Percentiles rank a stretch among this genome's conserved stretches.
Evolutionary conservation across 2,329 filamentous ascomycete species (phyloP).

Genomic region (Cladosporium sp.): DNA sequence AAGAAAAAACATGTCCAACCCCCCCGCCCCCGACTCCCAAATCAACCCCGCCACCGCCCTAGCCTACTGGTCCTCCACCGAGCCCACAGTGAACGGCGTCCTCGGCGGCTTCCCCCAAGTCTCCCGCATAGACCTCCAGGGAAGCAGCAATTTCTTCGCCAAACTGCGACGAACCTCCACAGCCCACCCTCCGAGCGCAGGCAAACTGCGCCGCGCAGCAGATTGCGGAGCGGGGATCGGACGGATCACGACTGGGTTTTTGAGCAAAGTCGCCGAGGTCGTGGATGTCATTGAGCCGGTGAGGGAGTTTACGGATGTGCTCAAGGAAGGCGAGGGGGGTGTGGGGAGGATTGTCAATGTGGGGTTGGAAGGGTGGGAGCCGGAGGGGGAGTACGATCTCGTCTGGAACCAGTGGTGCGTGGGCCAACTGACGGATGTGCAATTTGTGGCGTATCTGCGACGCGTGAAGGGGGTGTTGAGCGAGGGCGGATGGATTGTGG

Average conservation of each 20-base stretch:
- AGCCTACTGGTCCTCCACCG: slow-evolving; percentile 49
- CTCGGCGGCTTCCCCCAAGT: slow-evolving; percentile 69
- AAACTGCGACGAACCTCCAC: slow-evolving; percentile 52
- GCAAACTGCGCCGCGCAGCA: slow-evolving; percentile 40
- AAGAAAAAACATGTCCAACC: slow-evolving; percentile 2
- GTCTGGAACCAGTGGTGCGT: slow-evolving; percentile 92
- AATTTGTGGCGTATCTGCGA: slow-evolving; percentile 63
- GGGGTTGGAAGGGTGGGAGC: slow-evolving; percentile 69
- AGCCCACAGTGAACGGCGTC: slow-evolving; percentile 64
- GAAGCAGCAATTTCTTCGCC: slow-evolving; percentile 63
- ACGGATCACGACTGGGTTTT: slow-evolving; percentile 70
- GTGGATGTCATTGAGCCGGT: slow-evolving; percentile 87
- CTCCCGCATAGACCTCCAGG: slow-evolving; percentile 65
- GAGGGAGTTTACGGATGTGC: slow-evolving; percentile 66
- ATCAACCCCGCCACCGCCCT: slow-evolving; percentile 42
- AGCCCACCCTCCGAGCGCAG: slow-evolving; percentile 20
- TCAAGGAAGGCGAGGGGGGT: slow-evolving; percentile 45
- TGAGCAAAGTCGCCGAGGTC: slow-evolving; percentile 62
- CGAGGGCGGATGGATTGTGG: slow-evolving; percentile 54
- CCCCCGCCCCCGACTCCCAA: slow-evolving; percentile 34
- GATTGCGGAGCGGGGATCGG: slow-evolving; percentile 72
- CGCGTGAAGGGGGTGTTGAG: slow-evolving; percentile 52
- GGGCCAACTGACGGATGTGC: slow-evolving; percentile 70
- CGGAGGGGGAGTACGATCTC: slow-evolving; percentile 59
- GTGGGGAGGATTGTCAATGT: slow-evolving; percentile 64